Base-by-base conservation (phyloP, 2,329 filamentous ascomycete species). In the Talaromyces pinophilus region DNA sequence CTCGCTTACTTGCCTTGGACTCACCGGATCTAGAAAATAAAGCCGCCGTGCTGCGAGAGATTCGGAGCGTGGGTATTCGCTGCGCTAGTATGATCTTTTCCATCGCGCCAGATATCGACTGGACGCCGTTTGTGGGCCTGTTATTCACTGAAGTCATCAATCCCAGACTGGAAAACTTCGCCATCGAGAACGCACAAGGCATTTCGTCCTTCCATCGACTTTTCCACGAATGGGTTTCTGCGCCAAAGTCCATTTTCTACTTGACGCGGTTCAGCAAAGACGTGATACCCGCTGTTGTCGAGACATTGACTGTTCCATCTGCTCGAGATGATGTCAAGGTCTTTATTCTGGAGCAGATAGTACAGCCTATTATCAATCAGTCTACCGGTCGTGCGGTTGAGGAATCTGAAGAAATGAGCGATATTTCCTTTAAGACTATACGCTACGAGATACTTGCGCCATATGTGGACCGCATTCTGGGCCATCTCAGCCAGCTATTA, bases 311-410 rank as follows among this genome's bases (percentile, higher is more conserved):
- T 4, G 84, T 90, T 5, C 84, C 86, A 55, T 94, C 91, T 63
- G 88, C 91, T 0, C 95, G 95, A 76, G 91, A 94, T 68, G 90
- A 93, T 65, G 93, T 99, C 65, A 95, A 93, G 74, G 80, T 91
- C 0, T 96, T 92, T 75, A 87, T 93, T 0, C 82, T 99, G 35
- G 85, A 86, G 66, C 81, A 88, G 11, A 89, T 98, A 50, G 77
- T 99, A 54, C 85, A 86, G 52, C 90, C 88, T 65, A 81, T 94
- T 40, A 84, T 92, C 40, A 84, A 83, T 64, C 80, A 90, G 59
- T 85, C 87, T 1, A 81, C 82, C 63, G 84, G 85, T 1, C 78
- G 78, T 66, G 82, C 86, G 8, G 82, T 85, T 5, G 73, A 79
- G 13, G 84, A 87, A 67, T 84, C 83, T 0, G 84, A 78, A 46